Conservation (phyloP, 139 green algal species). For the Chlorella sp. region DNA sequence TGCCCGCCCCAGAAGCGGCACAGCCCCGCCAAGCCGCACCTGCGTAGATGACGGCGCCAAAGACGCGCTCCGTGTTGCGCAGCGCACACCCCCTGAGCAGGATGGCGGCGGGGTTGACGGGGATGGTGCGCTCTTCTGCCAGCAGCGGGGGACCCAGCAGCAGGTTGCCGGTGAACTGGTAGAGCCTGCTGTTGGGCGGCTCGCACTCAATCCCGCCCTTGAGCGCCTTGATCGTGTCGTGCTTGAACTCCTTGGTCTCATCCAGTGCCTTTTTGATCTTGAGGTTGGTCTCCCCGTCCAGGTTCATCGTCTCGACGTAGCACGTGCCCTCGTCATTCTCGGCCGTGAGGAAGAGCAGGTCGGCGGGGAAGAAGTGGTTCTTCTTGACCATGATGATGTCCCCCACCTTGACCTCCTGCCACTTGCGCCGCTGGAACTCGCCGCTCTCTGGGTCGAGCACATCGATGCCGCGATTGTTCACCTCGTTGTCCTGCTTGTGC, state of each 20-base stretch:
- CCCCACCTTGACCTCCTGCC: conserved; percentile 58
- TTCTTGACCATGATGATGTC: conserved; percentile 51
- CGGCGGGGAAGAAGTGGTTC: conserved; percentile 74
- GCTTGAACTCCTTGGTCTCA: conserved; percentile 46
- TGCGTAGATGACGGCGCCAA: conserved; percentile 87
- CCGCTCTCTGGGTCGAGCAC: conserved; percentile 28
- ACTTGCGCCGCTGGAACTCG: conserved; percentile 28
- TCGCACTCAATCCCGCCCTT: conserved; percentile 65
- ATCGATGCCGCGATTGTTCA: conserved; percentile 59
- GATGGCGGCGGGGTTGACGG: conserved; percentile 58
- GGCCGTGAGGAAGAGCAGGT: conserved; percentile 73
- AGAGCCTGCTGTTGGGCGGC: conserved; percentile 76
- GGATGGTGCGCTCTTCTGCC: conserved; percentile 13
- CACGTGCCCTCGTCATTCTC: conserved; percentile 66
- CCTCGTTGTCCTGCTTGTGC: conserved; percentile 56
- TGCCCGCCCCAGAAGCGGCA: too few species aligned
- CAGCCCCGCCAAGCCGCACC: too few species aligned
- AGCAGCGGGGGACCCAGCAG: conserved; percentile 6
- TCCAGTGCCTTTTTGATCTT: conserved; percentile 80
- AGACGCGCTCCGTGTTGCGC: conserved; percentile 67
- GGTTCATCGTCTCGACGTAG: conserved; percentile 88
- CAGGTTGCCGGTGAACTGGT: conserved; percentile 81
- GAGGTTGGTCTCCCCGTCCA: conserved; percentile 93
- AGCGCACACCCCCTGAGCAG: conserved; percentile 82
- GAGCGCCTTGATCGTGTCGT: conserved; percentile 40